A percentile compares a stretch with the other conserved stretches of the same genome.
Evolutionary conservation across 129 eudicot genomes (phyloP).

Genomic region (Escallonia rubra): DNA sequence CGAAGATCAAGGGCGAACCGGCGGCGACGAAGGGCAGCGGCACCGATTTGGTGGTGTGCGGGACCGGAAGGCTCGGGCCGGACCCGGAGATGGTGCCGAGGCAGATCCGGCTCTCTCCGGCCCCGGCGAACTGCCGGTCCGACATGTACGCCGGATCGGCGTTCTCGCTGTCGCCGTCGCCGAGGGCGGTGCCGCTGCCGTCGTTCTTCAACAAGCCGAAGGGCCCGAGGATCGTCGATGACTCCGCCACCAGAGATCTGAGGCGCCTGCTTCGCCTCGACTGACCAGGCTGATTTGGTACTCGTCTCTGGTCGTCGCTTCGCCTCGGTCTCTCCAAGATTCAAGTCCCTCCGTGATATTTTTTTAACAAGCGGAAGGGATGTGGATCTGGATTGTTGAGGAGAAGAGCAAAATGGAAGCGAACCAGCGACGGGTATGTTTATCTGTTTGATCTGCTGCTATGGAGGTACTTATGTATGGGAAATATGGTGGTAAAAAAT

Average conservation of each 20-base stretch:
- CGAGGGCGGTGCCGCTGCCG: constrained; percentile 43
- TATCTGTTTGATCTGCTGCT: background rate
- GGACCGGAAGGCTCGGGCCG: constrained; percentile 11
- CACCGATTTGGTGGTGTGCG: constrained; percentile 2
- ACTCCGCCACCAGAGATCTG: constrained; percentile 36
- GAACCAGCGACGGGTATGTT: background rate
- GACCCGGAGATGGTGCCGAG: constrained; percentile 5
- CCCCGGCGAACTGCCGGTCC: background rate
- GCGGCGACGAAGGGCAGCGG: background rate
- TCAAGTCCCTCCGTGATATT: constrained; percentile 8
- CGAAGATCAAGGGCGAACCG: background rate
- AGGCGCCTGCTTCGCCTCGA: constrained; percentile 54
- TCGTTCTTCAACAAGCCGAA: constrained; percentile 28
- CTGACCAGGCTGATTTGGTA: background rate
- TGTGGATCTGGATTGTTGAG: background rate
- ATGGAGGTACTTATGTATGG: background rate
- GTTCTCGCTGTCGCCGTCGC: constrained; percentile 39
- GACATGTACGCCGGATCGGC: constrained; percentile 49
- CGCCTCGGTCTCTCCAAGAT: background rate
- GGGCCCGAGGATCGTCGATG: constrained; percentile 7
- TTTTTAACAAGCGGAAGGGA: constrained; percentile 13
- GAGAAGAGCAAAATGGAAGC: background rate
- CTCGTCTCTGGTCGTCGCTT: too few relatives aligned
- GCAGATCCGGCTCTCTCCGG: background rate
- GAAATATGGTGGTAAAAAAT: background rate